Evolutionary conservation across 495 filamentous ascomycete species (phyloP), one percentile per base, ranked within the genome.

Genomic region (Echria macrotheca): DNA sequence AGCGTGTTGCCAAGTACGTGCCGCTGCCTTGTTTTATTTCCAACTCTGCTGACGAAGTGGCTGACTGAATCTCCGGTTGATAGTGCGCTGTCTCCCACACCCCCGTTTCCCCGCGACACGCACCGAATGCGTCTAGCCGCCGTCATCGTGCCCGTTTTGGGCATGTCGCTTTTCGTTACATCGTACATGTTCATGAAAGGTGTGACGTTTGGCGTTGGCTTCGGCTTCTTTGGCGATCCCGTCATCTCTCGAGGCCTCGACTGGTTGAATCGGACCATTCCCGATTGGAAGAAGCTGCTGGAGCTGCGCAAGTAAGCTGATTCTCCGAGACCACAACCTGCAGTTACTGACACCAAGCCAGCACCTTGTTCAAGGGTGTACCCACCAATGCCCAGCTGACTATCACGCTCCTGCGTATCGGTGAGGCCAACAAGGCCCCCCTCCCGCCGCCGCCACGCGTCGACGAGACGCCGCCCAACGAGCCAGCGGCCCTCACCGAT

Each of bases 341-440:
- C n/a, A n/a, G n/a, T n/a, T n/a, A n/a, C n/a, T n/a, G n/a, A n/a
- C n/a, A n/a, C n/a, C n/a, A n/a, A n/a, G n/a, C 50, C 41, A 89
- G 84, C 57, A 86, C 84, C 4, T 54, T 94, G 2, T 80, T 95
- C 43, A 83, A 85, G 58, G 87, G 85, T n/a, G 80, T 90, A 29
- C 89, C 89, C 0, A 95, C 89, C 3, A 93, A 95, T 59, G 88
- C 87, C 14, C 89, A 94, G 55, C 73, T 95, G 11, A 86, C 89
- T 0, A 65, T 95, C 37, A 95, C 89, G 3, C 76, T 95, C 10
- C 83, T 96, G 21, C 85, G 90, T 29, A 82, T 91, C 45, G 87
- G 89, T 43, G 89, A 94, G 69, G 83, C 81, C 15, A 91, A 90
- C 65, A 82, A 85, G 44, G 79, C 87, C 0, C 89, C 89, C 0